Conservation (phyloP, 2,329 filamentous ascomycete genomes). For the Colletotrichum coccodes region DNA sequence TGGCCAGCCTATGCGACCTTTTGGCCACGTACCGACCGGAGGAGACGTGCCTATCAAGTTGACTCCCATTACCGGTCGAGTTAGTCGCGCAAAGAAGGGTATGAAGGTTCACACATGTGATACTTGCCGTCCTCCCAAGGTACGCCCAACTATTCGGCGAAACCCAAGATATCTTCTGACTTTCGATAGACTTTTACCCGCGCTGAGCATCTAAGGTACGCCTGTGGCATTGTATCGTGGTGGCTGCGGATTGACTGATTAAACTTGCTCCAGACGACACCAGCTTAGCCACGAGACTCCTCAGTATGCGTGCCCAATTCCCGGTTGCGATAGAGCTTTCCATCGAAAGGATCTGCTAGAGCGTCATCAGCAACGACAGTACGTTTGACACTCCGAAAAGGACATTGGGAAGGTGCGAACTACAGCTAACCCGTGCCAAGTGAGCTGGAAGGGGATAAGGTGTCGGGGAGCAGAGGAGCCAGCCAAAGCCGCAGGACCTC, state of each 20-base stretch:
- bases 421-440: constrained; percentile 16
- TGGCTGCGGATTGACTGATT: neutral
- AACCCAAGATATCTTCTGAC: neutral
- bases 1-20: constrained; percentile 52
- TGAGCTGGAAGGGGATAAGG: constrained; percentile 33
- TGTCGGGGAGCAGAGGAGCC: constrained; percentile 17
- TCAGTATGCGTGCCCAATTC: constrained; percentile 59
- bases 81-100: constrained; percentile 69
- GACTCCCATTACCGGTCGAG: constrained; percentile 66
- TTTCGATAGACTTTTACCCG: constrained; percentile 66
- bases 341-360: constrained; percentile 68
- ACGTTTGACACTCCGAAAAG: constrained; percentile 37
- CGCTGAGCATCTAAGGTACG: constrained; percentile 70
- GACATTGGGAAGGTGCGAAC: neutral
- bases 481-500: constrained; percentile 31
- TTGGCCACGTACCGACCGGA: constrained; percentile 44
- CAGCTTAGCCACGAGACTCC: constrained; percentile 69
- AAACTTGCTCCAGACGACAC: constrained; percentile 58
- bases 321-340: constrained; percentile 67
- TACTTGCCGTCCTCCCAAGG: constrained; percentile 62
- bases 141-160: constrained; percentile 38
- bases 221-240: neutral
- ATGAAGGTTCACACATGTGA: constrained; percentile 67
- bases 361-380: constrained; percentile 66
- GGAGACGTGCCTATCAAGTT: constrained; percentile 57